Evolutionary conservation across 1,284 basidiomycete species (phyloP), one percentile per base, ranked within the genome.

Genomic region (Pterulicium gracile): DNA sequence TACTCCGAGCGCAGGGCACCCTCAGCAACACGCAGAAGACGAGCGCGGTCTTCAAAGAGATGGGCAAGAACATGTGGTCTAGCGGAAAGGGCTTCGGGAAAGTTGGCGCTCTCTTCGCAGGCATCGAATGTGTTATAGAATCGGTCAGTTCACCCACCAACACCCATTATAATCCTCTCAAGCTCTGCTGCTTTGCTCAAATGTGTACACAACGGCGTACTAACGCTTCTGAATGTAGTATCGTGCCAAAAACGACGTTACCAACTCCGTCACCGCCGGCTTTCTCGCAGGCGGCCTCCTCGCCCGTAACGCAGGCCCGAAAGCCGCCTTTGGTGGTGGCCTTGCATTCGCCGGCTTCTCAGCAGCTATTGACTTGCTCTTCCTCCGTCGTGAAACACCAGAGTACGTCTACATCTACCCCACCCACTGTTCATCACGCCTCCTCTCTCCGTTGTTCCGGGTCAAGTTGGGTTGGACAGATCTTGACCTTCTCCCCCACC

Each of bases 71-170:
- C 41, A 96, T 98, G 92, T 94, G 81, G 78, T 72, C 75, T 23
- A 87, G 75, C 46, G 95, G 95, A 12, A 92, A 86, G 61, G 88
- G 92, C 0, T 98, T 98, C 58, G 94, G 84, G 1, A 96, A 95
- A 67, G 90, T 98, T 42, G 95, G 94, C 14, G 89, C 88, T 3
- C 59, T 98, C 43, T 98, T 92, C 62, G 84, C 90, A 14, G 93
- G 94, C 22, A 81, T 91, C 13, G 96, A 98, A 66, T 98, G 95
- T 59, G 83, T 91, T 51, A 88, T 98, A 49, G 95, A 98, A 69
- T 89, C 87, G 51, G 94, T 92, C 64, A 66, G 93, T 81, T 35
- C n/a, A 15, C 24, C 46, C 49, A 27, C 27, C 20, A 47, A 34
- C 42, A 22, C 22, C 14, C 40, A 40, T 51, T n/a, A 43, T 23